phyloP scores from a whole-genome alignment of 1,284 basidiomycete genomes.

The Tilletia walkeri region DNA sequence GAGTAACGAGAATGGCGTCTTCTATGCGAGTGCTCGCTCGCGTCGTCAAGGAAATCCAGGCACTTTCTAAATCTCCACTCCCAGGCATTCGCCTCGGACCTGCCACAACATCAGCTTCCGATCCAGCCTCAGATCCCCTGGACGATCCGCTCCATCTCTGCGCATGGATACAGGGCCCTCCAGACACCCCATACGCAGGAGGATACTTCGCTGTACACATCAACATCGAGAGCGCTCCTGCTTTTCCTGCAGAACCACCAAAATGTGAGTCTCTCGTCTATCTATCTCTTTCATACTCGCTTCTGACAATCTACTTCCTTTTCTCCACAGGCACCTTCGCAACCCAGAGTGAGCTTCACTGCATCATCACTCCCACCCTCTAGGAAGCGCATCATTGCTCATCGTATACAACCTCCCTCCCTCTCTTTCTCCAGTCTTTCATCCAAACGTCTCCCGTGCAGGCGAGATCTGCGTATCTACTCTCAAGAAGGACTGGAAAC shows the following conservation, averaged over 20 bases:
- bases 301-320: neutral
- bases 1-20: neutral
- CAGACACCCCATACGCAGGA: slow-evolving; percentile 78
- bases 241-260: slow-evolving; percentile 34
- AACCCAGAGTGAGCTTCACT: neutral
- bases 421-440: slow-evolving; percentile 69
- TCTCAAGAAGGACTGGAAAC: slow-evolving; percentile 93
- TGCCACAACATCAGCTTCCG: neutral
- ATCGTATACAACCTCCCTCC: neutral
- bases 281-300: neutral
- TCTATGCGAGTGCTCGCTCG: neutral
- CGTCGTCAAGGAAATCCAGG: slow-evolving; percentile 7
- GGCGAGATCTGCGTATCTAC: slow-evolving; percentile 98
- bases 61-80: neutral
- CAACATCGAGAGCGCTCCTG: slow-evolving; percentile 28
- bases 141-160: neutral
- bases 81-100: neutral
- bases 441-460: slow-evolving; percentile 82
- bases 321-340: slow-evolving; percentile 8
- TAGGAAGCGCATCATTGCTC: neutral
- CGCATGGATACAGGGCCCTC: slow-evolving; percentile 57
- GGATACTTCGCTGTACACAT: slow-evolving; percentile 36
- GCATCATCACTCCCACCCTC: neutral
- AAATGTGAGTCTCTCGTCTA: slow-evolving; percentile 16
- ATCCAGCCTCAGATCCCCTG: neutral